Base-by-base conservation (phyloP, 805 yeast species). In the Dipodascus albidus region DNA sequence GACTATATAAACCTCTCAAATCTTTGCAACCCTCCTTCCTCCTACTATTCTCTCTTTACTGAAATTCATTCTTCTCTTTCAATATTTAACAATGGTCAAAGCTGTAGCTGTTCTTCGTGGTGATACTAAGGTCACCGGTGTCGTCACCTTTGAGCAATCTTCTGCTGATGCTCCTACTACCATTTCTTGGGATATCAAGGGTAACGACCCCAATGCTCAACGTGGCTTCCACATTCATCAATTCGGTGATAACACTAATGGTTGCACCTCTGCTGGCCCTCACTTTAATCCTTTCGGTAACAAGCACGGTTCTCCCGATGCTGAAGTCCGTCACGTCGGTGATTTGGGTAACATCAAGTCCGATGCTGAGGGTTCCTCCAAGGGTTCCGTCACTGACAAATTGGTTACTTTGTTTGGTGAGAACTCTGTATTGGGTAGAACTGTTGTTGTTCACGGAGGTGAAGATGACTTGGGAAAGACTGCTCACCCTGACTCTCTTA, bases 211-310 rank as follows among this genome's bases (percentile, higher is more conserved):
- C 57, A 84, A 87, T 66, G 91, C 96, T 51, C 74, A 78, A 69
- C 83, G 96, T 74, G 99, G 99, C 52, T 91, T 93, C 96, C 99
- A 93, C 79, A 76, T 93, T 68, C 99, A 93, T 74, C 85, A 87
- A 69, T 93, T 93, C 67, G 99, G 99, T 76, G 99, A 93, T 78
- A 88, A 87, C 82, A 88, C 99, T 74, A 93, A 93, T 71, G 99
- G 99, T 61, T 93, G 99, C 77, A 91, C 96, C 57, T 87, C 96
- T 61, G 96, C 97, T 53, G 97, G 97, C 67, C 96, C 96, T 56
- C 97, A 90, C 76, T 89, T 88, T 81, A 84, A 90, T 80, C 96
- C 96, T 62, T 85, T 84, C 69, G 77, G 80, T 58, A 82, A 83
- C 75, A 79, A 80, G 60, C 96, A 89, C 70, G 96, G 96, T 75